These are phyloP conservation scores for Madurella mycetomatis DNA, from an alignment of 2,329 filamentous ascomycete species.

Conservation along the genomic window DNA sequence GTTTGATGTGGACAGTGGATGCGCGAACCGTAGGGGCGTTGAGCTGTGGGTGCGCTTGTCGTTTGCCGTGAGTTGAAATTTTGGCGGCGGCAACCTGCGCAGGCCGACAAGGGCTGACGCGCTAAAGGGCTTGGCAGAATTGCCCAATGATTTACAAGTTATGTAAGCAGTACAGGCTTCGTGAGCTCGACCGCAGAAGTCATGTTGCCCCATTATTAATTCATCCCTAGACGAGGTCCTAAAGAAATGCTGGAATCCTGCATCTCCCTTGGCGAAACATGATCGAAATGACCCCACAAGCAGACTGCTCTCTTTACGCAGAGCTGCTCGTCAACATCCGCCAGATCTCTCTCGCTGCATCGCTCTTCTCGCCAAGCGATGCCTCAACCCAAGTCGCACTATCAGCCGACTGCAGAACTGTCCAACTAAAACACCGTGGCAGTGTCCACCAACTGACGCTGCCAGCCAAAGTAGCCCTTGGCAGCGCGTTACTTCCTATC, in stretches of 20 bases:
- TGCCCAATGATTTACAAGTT: neutral
- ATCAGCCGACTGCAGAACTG: conserved; percentile 39
- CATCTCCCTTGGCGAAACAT: neutral
- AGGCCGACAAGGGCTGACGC: conserved; percentile 11
- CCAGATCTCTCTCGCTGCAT: conserved; percentile 56
- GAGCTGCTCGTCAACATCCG: conserved; percentile 62
- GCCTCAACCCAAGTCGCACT: conserved; percentile 42
- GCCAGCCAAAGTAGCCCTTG: conserved; percentile 38
- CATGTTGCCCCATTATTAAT: no score
- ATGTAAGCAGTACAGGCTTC: conserved; percentile 14
- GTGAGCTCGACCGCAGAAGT: no score
- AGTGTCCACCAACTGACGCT: conserved; percentile 35
- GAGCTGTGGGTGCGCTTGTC: conserved; percentile 8
- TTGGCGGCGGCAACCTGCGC: conserved; percentile 11
- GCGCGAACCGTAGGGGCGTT: conserved; percentile 15
- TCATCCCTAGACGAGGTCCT: no score
- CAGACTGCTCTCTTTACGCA: conserved; percentile 48
- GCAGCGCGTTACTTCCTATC: conserved; percentile 27
- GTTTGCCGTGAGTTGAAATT: conserved; percentile 15
- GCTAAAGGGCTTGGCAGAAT: conserved; percentile 10
- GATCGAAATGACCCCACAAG: neutral
- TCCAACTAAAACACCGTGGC: conserved; percentile 48
- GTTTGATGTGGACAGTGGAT: conserved; percentile 8
- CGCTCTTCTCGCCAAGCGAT: conserved; percentile 42
- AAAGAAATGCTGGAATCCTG: no score